Evolutionary conservation across 2,329 filamentous ascomycete genomes (phyloP), one percentile per base, ranked within the genome.

Genomic region (Fusarium kyushuense): DNA sequence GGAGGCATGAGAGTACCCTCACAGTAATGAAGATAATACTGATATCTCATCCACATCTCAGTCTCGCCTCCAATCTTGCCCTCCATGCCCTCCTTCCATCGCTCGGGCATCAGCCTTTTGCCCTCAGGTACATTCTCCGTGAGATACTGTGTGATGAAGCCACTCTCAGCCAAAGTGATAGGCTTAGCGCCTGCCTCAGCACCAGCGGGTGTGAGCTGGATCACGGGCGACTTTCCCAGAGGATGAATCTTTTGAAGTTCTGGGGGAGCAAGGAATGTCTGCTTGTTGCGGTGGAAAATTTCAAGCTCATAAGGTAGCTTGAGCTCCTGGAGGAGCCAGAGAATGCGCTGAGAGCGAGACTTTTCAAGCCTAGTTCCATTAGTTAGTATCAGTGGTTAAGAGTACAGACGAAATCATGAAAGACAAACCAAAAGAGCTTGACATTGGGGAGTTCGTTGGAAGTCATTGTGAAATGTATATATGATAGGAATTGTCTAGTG

Each of bases 291-390:
- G 78, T 92, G 93, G 84, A 91, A 96, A 54, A 91, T 85, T 74
- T 95, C 88, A 59, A 97, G 81, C 65, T 94, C 88, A 79, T 97
- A 97, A 29, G 90, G 85, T 33, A 97, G 79, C 42, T 91, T 85
- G 65, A 96, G 89, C 78, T 95, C 93, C 77, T 96, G 92, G 42
- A 97, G 86, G 9, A 97, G 89, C 92, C 92, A 97, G 43, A 96
- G 82, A 60, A 95, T 91, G 65, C 92, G 89, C 78, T 96, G 92
- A 14, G 92, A 89, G 71, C 94, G 91, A 57, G 93, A 96, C 72
- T 91, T 84, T 72, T 95, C 87, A 63, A 97, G 90, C 93, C 93
- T 96, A 70, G n/a, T 25, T 11, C 93, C 96, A 69, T 13, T 21
- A 9, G 30, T 69, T 13, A 69, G 40, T 27, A 30, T 33, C 16